Evolutionary conservation across 176 grass and related monocot species (phyloP).

Genomic region (Puya raimondii): DNA sequence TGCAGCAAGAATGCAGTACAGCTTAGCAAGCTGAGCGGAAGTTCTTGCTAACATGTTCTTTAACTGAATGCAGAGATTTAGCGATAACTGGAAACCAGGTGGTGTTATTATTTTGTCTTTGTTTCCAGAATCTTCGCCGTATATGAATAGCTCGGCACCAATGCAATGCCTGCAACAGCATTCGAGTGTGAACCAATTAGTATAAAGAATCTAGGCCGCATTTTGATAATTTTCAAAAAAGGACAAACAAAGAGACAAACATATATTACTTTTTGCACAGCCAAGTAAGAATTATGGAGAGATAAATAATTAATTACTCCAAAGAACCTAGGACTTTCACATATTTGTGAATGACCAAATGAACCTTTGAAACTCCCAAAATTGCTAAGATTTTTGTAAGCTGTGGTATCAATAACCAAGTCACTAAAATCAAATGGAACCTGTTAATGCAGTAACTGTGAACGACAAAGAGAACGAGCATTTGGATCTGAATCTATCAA

Average conservation of each 20-base stretch:
- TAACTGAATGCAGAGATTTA: conserved; percentile 66
- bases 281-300: neutral
- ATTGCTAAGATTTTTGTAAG: neutral
- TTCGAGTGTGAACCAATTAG: neutral
- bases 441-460: neutral
- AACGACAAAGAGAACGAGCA: neutral
- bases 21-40: conserved; percentile 17
- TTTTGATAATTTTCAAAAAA: neutral
- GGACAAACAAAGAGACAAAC: neutral
- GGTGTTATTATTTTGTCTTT: conserved; percentile 33
- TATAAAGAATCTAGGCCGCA: neutral
- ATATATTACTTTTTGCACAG: neutral
- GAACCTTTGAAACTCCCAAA: neutral
- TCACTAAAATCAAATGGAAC: neutral
- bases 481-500: neutral
- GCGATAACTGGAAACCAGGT: conserved; percentile 48
- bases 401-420: neutral
- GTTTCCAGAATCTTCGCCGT: conserved; percentile 31
- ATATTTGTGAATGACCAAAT: neutral
- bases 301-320: neutral
- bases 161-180: conserved; percentile 57
- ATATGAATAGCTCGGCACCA: conserved; percentile 65
- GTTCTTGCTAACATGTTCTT: conserved; percentile 30
- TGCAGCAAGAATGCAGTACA: conserved; percentile 51
- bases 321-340: neutral